Percentiles rank a stretch among this genome's conserved stretches.
Conservation (phyloP, 208 protist genomes). For the Leishmania tropica region DNA sequence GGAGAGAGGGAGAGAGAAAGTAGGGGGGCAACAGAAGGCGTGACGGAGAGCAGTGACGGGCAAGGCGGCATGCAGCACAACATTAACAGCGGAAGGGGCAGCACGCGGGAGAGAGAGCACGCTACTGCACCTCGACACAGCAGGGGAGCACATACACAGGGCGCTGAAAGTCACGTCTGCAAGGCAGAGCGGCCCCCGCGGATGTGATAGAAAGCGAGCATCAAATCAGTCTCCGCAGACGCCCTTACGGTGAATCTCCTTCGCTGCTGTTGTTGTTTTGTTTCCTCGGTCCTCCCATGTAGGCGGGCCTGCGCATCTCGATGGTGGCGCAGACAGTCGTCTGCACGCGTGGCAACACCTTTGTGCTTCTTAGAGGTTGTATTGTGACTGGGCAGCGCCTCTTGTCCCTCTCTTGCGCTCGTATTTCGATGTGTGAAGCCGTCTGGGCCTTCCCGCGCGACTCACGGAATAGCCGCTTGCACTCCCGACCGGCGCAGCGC, state of each 20-base stretch:
- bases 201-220: neutral
- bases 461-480: neutral
- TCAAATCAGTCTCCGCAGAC: neutral
- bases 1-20: neutral
- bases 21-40: neutral
- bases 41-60: neutral
- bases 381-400: neutral
- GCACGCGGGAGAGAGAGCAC: neutral
- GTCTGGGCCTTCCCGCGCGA: neutral
- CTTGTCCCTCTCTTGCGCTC: neutral
- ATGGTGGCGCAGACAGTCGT: neutral
- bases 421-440: neutral
- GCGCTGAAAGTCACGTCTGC: neutral
- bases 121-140: neutral
- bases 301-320: neutral
- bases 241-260: too few species aligned
- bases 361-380: neutral
- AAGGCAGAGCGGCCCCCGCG: neutral
- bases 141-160: neutral
- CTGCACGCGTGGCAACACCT: neutral
- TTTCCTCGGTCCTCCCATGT: neutral
- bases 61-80: neutral
- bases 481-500: conserved; percentile 10
- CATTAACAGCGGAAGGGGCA: neutral
- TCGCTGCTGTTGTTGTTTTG: neutral